phyloP scores from a whole-genome alignment of 2,329 filamentous ascomycete species.

The Arthrobotrys sphaeroides region DNA sequence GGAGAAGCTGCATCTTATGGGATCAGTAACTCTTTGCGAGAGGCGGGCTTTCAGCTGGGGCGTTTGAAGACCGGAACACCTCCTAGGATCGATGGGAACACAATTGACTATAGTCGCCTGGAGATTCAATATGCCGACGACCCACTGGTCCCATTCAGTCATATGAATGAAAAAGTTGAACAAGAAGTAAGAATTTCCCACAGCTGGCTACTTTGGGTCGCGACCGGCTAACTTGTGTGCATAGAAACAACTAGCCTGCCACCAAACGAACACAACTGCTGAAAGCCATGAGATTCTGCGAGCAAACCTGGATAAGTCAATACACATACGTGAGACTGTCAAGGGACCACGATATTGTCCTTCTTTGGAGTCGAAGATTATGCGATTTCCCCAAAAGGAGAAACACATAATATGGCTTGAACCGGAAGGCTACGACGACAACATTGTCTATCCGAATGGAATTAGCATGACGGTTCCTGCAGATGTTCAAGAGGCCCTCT shows the following conservation, averaged over 20 bases:
- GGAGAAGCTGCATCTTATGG: conserved; percentile 93
- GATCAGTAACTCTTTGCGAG: conserved; percentile 85
- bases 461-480: conserved; percentile 96
- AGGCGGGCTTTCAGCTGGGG: conserved; percentile 88
- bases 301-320: conserved; percentile 90
- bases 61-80: conserved; percentile 96
- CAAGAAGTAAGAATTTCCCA: conserved; percentile 68
- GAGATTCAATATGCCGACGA: conserved; percentile 82
- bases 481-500: conserved; percentile 82
- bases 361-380: conserved; percentile 91
- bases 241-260: conserved; percentile 78
- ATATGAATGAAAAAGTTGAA: conserved; percentile 79
- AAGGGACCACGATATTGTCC: conserved; percentile 95
- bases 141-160: conserved; percentile 89
- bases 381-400: conserved; percentile 82
- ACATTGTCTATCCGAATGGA: conserved; percentile 94
- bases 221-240: not conserved
- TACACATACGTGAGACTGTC: conserved; percentile 94
- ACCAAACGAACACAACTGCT: conserved; percentile 86
- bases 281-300: conserved; percentile 83
- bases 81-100: conserved; percentile 80
- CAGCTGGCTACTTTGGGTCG: not conserved
- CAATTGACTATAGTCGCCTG: conserved; percentile 79
- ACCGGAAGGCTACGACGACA: conserved; percentile 89
- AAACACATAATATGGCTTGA: conserved; percentile 95